Evolutionary conservation across 371 early-diverging fungal genomes (phyloP).

Genomic region (Blakeslea trispora): DNA sequence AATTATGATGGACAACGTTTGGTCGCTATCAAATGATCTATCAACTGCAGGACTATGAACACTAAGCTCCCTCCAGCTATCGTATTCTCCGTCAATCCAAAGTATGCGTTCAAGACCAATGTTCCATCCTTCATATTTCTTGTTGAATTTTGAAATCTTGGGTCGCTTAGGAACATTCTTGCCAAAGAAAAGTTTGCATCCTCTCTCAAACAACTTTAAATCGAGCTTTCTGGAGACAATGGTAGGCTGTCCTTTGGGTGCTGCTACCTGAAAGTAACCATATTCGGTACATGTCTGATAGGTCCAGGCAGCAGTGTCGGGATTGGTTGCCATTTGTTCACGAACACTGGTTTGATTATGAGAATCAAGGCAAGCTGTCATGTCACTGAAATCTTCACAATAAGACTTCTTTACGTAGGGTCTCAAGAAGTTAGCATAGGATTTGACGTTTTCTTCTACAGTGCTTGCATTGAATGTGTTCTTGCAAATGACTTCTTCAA

Average conservation of each 20-base stretch:
- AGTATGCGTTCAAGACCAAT: slow-evolving; percentile 46
- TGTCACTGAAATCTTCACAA: slow-evolving; percentile 10
- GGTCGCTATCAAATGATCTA: not conserved
- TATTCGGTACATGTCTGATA: slow-evolving; percentile 70
- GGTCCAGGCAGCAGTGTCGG: slow-evolving; percentile 50
- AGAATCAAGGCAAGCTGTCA: slow-evolving; percentile 26
- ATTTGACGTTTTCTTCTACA: not conserved
- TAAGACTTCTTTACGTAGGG: slow-evolving; percentile 5
- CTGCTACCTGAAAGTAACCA: slow-evolving; percentile 61
- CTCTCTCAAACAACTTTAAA: slow-evolving; percentile 29
- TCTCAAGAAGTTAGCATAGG: not conserved
- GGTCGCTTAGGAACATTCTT: slow-evolving; percentile 27
- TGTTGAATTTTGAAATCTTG: slow-evolving; percentile 32
- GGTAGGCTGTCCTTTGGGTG: slow-evolving; percentile 29
- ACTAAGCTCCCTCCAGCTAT: slow-evolving; percentile 62
- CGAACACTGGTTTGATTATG: slow-evolving; percentile 20
- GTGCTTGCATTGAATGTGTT: slow-evolving; percentile 12
- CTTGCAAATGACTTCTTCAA: slow-evolving; percentile 18
- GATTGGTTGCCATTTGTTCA: slow-evolving; percentile 15
- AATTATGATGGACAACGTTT: slow-evolving; percentile 12
- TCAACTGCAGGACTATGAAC: slow-evolving; percentile 18
- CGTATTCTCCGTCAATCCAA: slow-evolving; percentile 61
- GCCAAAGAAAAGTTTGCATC: slow-evolving; percentile 45
- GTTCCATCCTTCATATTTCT: slow-evolving; percentile 47
- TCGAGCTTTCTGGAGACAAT: slow-evolving; percentile 44